phyloP scores from a whole-genome alignment of 768 basidiomycete species.

The Tulasnella sp. region DNA sequence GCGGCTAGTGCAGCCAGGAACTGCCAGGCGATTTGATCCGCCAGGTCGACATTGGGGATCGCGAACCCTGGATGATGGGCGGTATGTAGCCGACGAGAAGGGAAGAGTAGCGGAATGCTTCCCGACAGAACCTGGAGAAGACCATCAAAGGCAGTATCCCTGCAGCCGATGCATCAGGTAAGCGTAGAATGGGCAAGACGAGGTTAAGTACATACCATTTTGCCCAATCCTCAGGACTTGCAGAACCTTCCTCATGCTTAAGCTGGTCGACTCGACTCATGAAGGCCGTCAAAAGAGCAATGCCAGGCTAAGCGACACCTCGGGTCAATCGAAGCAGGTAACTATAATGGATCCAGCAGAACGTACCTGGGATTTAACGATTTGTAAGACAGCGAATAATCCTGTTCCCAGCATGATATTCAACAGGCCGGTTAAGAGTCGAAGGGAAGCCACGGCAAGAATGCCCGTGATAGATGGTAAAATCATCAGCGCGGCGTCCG shows the following conservation, averaged over 20 bases:
- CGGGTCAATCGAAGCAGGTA: not conserved
- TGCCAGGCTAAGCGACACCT: constrained; percentile 58
- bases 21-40: constrained; percentile 86
- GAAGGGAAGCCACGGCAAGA: constrained; percentile 67
- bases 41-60: constrained; percentile 45
- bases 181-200: constrained; percentile 14
- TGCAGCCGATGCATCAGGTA: constrained; percentile 30
- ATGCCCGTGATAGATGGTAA: constrained; percentile 81
- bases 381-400: constrained; percentile 49
- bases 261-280: constrained; percentile 89
- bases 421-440: constrained; percentile 78
- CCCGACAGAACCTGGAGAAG: constrained; percentile 74
- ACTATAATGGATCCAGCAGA: not conserved
- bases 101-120: constrained; percentile 75
- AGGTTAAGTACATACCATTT: constrained; percentile 53
- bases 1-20: constrained; percentile 85
- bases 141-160: constrained; percentile 83
- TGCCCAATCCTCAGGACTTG: constrained; percentile 64
- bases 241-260: constrained; percentile 60
- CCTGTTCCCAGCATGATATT: constrained; percentile 71
- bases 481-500: constrained; percentile 79
- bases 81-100: constrained; percentile 62
- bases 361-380: constrained; percentile 76
- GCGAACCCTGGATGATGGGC: constrained; percentile 33
- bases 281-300: constrained; percentile 84